These are phyloP conservation scores for Hyphopichia wangnamkhiaoensis DNA, from an alignment of 1,139 yeast species.

Conservation along the genomic window DNA sequence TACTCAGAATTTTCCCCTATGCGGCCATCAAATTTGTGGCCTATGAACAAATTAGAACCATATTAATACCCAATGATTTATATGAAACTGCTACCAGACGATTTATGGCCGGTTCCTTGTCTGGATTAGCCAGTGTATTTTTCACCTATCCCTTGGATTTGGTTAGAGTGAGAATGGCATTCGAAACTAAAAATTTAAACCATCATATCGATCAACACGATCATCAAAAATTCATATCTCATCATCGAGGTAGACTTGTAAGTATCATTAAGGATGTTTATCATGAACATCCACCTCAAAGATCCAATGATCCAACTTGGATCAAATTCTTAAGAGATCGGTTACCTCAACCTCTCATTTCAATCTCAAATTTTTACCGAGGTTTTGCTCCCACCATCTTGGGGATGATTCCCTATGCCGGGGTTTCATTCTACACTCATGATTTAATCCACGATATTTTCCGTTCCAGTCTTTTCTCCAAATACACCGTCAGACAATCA, in stretches of 20 bases:
- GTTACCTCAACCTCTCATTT: conserved; percentile 37
- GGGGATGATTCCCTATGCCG: conserved; percentile 98
- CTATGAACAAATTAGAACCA: conserved; percentile 84
- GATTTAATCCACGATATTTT: conserved; percentile 87
- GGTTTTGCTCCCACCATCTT: conserved; percentile 93
- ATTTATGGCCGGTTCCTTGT: conserved; percentile 83
- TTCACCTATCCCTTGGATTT: conserved; percentile 92
- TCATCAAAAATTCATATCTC: conserved; percentile 23
- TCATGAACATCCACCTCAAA: conserved; percentile 57
- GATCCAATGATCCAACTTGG: conserved; percentile 39
- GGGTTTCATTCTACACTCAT: conserved; percentile 93
- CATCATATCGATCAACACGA: conserved; percentile 23
- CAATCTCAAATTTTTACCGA: conserved; percentile 76
- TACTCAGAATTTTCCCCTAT: conserved; percentile 89
- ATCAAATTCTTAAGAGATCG: conserved; percentile 32
- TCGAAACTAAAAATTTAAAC: conserved; percentile 60
- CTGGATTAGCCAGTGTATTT: conserved; percentile 85
- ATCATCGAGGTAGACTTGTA: conserved; percentile 54
- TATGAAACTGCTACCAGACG: conserved; percentile 83
- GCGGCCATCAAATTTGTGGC: conserved; percentile 98
- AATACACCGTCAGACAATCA: conserved; percentile 59
- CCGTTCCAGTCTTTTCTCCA: conserved; percentile 54
- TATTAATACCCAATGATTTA: conserved; percentile 71
- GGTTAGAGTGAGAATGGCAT: conserved; percentile 88
- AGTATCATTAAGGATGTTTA: conserved; percentile 59